These are phyloP conservation scores for Symbiodinium pilosum DNA, from an alignment of 73 alveolate genomes.

Conservation along the genomic window DNA sequence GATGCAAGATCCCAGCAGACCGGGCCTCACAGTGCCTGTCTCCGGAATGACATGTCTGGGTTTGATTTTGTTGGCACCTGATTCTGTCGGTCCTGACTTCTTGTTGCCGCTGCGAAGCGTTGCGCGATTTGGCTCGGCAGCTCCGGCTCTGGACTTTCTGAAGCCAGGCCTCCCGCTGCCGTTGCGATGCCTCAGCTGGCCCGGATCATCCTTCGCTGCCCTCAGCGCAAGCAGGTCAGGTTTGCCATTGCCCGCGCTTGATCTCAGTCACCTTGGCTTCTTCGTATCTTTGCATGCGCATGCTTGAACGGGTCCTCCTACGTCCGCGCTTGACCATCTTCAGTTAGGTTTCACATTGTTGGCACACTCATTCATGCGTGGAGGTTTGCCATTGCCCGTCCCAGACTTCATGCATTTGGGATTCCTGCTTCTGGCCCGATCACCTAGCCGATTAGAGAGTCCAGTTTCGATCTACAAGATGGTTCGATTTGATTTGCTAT, in stretches of 20 bases:
- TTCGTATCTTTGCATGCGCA: neutral
- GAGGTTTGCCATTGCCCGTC: neutral
- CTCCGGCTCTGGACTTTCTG: slow-evolving; percentile 33
- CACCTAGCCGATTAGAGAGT: neutral
- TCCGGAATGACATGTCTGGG: slow-evolving; percentile 47
- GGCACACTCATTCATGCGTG: neutral
- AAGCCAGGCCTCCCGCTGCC: neutral
- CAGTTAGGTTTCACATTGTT: neutral
- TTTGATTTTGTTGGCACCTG: neutral
- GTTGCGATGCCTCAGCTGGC: neutral
- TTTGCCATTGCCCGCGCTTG: neutral
- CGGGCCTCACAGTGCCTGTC: neutral
- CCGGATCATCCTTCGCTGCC: neutral
- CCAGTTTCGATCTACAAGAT: neutral
- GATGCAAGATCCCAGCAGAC: neutral
- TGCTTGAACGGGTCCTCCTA: neutral
- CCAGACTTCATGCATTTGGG: slow-evolving; percentile 36
- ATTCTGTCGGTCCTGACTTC: neutral
- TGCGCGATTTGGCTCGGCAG: neutral
- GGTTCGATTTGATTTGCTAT: neutral
- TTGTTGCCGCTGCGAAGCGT: neutral
- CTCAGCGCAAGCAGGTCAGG: slow-evolving; percentile 24
- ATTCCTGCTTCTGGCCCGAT: neutral
- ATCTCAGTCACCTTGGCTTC: neutral
- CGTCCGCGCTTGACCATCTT: slow-evolving; percentile 6